Evolutionary conservation across 1,284 basidiomycete species (phyloP), one percentile per base, ranked within the genome.

Genomic region (Omphalotus olearius): DNA sequence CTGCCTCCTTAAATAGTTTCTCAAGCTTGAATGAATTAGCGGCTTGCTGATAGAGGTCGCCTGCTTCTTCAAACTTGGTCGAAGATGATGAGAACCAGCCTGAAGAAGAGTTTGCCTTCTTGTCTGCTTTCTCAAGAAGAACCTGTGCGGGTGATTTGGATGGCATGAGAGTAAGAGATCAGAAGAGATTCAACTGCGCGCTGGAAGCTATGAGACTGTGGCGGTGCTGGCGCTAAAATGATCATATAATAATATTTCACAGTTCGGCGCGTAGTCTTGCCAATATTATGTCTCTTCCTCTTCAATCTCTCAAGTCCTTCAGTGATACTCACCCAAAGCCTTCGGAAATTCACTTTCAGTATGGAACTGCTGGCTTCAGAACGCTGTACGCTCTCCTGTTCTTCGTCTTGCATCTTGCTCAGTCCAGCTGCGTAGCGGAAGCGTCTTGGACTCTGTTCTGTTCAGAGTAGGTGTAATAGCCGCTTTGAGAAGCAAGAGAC

Each of bases 21-120:
- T 97, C 93, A 56, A 98, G 78, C 75, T 98, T 97, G 82, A 93
- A 98, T 39, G 88, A 79, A 71, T 98, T 98, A 41, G 92, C 96
- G 11, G 95, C 93, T 67, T 95, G 88, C 63, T 92, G 89, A 70
- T 90, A 98, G 20, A 97, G 78, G 71, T 98, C 95, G 43, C 92
- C 91, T 2, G 94, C 93, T 67, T 98, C 94, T 69, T 98, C 92
- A 62, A 76, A 95, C 68, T 93, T 95, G 53, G 86, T 76, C 28
- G 81, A 78, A 0, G 82, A 76, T 4, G 88, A 91, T 38, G 85
- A 83, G 70, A 95, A 95, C 91, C 92, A 98, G 51, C 87, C 86
- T 6, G 81, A 73, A 0, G 91, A 89, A 0, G 91, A 87, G 54
- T 76, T 80, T 18, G 88, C 88, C 66, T 94, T 95, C 79, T 97